phyloP scores from a whole-genome alignment of 1,139 yeast genomes.

The Saccharomycopsis crataegensis region DNA sequence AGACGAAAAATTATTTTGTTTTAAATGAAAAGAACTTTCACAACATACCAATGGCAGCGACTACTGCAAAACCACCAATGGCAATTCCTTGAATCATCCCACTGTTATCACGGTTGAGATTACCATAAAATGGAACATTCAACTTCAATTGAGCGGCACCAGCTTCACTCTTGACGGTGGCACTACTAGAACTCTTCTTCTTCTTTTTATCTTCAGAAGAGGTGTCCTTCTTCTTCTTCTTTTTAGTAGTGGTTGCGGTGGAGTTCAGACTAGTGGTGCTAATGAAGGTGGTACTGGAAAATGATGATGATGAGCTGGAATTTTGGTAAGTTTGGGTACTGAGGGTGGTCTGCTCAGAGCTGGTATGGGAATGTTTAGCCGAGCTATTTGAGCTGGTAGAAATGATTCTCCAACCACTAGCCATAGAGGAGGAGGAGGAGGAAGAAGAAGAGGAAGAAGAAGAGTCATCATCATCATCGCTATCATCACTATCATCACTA shows the following conservation, averaged over 20 bases:
- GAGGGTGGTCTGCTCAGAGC: neutral
- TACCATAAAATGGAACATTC: neutral
- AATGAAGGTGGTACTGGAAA: neutral
- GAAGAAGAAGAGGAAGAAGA: neutral
- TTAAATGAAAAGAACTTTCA: neutral
- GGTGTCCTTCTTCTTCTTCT: neutral
- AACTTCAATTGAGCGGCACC: conserved; percentile 1
- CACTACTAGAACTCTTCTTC: conserved; percentile 8
- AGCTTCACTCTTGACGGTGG: conserved; percentile 3
- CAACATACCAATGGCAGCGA: conserved; percentile 7
- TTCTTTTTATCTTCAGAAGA: conserved; percentile 3
- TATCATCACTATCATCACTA: neutral
- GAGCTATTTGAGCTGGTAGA: neutral
- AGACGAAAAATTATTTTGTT: too few relatives aligned
- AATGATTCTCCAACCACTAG: neutral
- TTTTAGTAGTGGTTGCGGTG: neutral
- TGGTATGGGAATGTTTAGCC: too few relatives aligned
- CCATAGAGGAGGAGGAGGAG: neutral
- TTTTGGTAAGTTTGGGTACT: neutral
- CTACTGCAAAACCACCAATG: conserved; percentile 4
- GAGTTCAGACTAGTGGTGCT: neutral
- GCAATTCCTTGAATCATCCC: conserved; percentile 1
- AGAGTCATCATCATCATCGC: neutral
- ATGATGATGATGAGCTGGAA: neutral
- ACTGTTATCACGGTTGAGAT: neutral